Percentiles rank a stretch among this genome's conserved stretches.
Evolutionary conservation across 768 basidiomycete species (phyloP).

Genomic region (Mycena belliarum): DNA sequence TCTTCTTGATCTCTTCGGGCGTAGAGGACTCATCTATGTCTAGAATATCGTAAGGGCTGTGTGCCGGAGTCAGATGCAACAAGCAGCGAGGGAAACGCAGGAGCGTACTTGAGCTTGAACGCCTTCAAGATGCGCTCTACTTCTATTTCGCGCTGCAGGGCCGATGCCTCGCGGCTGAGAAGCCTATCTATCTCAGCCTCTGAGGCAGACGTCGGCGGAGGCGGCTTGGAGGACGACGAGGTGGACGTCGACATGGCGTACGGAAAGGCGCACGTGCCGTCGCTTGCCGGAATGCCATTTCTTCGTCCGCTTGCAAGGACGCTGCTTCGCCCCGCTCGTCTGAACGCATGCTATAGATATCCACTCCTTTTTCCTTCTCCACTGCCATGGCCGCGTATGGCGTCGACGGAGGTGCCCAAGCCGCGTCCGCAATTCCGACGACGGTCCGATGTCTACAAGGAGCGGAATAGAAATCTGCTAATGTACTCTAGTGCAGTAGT

Average conservation of each 20-base stretch:
- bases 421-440: slow-evolving; percentile 11
- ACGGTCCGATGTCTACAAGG: slow-evolving; percentile 41
- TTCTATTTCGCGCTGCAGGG: slow-evolving; percentile 84
- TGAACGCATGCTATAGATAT: slow-evolving; percentile 9
- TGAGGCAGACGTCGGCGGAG: slow-evolving; percentile 26
- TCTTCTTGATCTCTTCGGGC: slow-evolving; percentile 85
- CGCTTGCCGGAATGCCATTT: slow-evolving; percentile 2
- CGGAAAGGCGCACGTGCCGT: neutral
- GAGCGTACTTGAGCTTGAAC: slow-evolving; percentile 90
- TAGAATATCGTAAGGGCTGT: slow-evolving; percentile 91
- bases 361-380: neutral
- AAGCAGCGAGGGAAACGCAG: slow-evolving; percentile 1
- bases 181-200: slow-evolving; percentile 78
- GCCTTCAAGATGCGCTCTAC: slow-evolving; percentile 90
- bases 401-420: slow-evolving; percentile 11
- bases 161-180: slow-evolving; percentile 76
- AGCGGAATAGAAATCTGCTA: slow-evolving; percentile 70
- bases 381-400: slow-evolving; percentile 11
- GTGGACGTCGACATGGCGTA: slow-evolving; percentile 25
- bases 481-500: slow-evolving; percentile 88
- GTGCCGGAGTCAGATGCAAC: neutral
- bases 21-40: slow-evolving; percentile 73
- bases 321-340: neutral
- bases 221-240: slow-evolving; percentile 23
- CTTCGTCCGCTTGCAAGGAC: slow-evolving; percentile 13